Base-by-base conservation (phyloP, 2,329 filamentous ascomycete genomes). In the Pseudocercospora fuligena region DNA sequence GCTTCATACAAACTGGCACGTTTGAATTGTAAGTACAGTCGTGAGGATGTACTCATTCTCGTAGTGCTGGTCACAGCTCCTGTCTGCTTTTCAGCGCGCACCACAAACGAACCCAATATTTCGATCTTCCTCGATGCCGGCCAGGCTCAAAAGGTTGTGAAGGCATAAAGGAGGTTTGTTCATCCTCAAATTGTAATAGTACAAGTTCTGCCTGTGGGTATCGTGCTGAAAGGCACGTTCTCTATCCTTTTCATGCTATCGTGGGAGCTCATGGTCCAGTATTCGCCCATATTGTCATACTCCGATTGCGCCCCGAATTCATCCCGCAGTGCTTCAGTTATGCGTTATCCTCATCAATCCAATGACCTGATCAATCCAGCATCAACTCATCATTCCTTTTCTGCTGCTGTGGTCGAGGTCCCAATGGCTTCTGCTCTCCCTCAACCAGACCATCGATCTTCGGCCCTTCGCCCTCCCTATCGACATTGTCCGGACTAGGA, bases 351-450 rank as follows among this genome's bases (percentile, higher is more conserved):
- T 40, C 36, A 6, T 19, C 4, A 25, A 2, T 49, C 33, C 12
- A 31, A 3, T 9, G n/a, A 1, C 5, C 9, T 25, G n/a, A 27
- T 33, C 27, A 56, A 11, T 56, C 53, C 23, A 56, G 27, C 53
- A 56, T 56, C 23, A 56, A 19, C 53, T 56, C 53, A 33, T 56
- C 53, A 33, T 56, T 56, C 53, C 53, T 56, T 5, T 33, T 33
- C 53, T 56, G 12, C 27, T 29, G 23, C 25, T 56, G 27, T 8
- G 51, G 51, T 29, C 53, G 5, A 2, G 53, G 53, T 19, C 36
- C 36, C 16, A 40, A n/a, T 4, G 36, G 36, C 16, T 33, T 27
- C 27, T 33, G 27, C 27, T 19, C 23, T 23, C 25, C 53, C 23
- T 21, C 23, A 16, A 29, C 53, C 29, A 11, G 14, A 2, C 12